Evolutionary conservation across 805 yeast genomes (phyloP).

Genomic region (Pichia membranifaciens): DNA sequence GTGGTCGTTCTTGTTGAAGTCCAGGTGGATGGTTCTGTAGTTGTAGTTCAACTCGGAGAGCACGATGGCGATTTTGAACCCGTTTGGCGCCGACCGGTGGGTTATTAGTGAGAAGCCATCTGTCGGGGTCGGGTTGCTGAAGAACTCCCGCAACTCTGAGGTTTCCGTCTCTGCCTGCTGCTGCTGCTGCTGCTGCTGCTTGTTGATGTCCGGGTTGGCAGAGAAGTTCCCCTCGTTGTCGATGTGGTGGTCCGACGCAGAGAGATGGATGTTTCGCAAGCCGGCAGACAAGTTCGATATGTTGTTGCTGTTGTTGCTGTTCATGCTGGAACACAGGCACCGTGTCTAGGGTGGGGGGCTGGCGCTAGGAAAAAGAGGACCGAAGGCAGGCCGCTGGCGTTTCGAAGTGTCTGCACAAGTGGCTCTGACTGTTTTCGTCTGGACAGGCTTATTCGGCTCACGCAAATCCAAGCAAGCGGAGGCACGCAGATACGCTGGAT

Average conservation of each 20-base stretch:
- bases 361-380: too few relatives aligned
- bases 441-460: too few relatives aligned
- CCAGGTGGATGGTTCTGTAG: conserved; percentile 77
- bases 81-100: conserved; percentile 87
- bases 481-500: too few relatives aligned
- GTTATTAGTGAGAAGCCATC: conserved; percentile 83
- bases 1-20: conserved; percentile 85
- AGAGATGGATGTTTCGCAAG: conserved; percentile 30
- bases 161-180: conserved; percentile 32
- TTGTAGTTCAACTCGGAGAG: conserved; percentile 75
- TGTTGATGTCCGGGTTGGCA: neutral
- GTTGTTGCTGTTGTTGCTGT: conserved; percentile 13
- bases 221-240: neutral
- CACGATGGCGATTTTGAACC: conserved; percentile 90
- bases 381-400: too few relatives aligned
- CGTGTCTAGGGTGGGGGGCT: too few relatives aligned
- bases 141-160: conserved; percentile 62
- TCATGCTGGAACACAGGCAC: neutral
- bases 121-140: conserved; percentile 58
- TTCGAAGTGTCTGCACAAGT: too few relatives aligned
- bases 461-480: too few relatives aligned
- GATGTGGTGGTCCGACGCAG: conserved; percentile 6
- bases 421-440: too few relatives aligned
- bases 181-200: conserved; percentile 17
- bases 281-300: conserved; percentile 39